phyloP scores from a whole-genome alignment of 305 asterid genomes.

The Striga hermonthica region DNA sequence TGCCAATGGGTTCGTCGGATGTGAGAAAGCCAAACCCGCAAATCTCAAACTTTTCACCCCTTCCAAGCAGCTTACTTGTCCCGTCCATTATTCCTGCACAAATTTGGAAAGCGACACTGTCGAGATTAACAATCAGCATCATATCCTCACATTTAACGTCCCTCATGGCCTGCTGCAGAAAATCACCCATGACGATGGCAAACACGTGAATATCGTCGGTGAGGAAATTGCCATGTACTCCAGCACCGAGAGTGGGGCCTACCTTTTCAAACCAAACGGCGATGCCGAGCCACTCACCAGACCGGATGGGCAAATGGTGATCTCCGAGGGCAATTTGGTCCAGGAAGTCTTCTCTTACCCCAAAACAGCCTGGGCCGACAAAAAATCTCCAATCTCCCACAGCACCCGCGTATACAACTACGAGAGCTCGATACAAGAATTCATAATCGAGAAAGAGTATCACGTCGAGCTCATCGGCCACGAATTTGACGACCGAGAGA shows the following conservation, averaged over 20 bases:
- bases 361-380: slow-evolving; percentile 52
- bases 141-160: slow-evolving; percentile 56
- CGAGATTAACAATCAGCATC: slow-evolving; percentile 61
- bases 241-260: slow-evolving; percentile 89
- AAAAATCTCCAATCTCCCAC: slow-evolving; percentile 68
- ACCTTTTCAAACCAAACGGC: slow-evolving; percentile 82
- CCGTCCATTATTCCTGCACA: slow-evolving; percentile 66
- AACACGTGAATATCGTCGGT: slow-evolving; percentile 41
- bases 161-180: slow-evolving; percentile 67
- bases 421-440: slow-evolving; percentile 63
- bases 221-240: slow-evolving; percentile 85
- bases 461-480: slow-evolving; percentile 80
- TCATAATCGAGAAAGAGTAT: slow-evolving; percentile 86
- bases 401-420: slow-evolving; percentile 71
- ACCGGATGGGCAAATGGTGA: slow-evolving; percentile 62
- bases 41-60: slow-evolving; percentile 44
- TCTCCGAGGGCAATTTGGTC: slow-evolving; percentile 80
- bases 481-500: slow-evolving; percentile 61
- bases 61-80: slow-evolving; percentile 55
- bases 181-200: slow-evolving; percentile 52
- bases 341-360: slow-evolving; percentile 76
- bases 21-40: slow-evolving; percentile 93
- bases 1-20: slow-evolving; percentile 93
- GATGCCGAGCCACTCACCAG: slow-evolving; percentile 58
- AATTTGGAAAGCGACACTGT: slow-evolving; percentile 56